A percentile compares a stretch with the other conserved stretches of the same genome.
phyloP scores from a whole-genome alignment of 495 filamentous ascomycete species.

The Penicillium herquei region DNA sequence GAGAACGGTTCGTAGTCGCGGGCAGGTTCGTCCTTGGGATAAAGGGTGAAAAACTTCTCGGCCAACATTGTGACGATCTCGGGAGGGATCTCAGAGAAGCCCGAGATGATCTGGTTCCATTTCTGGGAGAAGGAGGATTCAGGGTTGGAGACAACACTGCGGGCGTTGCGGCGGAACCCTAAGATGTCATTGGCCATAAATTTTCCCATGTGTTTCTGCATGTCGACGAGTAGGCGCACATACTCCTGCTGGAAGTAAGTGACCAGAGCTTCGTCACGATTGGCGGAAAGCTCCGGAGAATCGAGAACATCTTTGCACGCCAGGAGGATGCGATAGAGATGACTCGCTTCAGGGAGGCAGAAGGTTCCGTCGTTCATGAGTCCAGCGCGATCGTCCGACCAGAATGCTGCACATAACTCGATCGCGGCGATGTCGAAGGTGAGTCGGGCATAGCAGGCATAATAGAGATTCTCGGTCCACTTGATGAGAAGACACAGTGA shows the following conservation, averaged over 20 bases:
- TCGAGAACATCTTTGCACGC: slow-evolving; percentile 36
- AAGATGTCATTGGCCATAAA: slow-evolving; percentile 23
- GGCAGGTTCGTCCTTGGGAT: slow-evolving; percentile 9
- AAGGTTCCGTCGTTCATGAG: neutral
- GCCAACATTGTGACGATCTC: slow-evolving; percentile 31
- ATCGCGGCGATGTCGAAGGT: slow-evolving; percentile 37
- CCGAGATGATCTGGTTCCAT: slow-evolving; percentile 27
- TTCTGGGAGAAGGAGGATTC: slow-evolving; percentile 25
- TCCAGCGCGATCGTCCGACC: too few relatives aligned
- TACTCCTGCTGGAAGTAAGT: slow-evolving; percentile 26
- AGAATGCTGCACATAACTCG: slow-evolving; percentile 26
- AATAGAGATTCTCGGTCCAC: slow-evolving; percentile 35
- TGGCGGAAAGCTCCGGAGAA: slow-evolving; percentile 22
- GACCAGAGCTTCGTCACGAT: slow-evolving; percentile 23
- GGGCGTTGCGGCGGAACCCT: slow-evolving; percentile 33
- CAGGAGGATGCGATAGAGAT: slow-evolving; percentile 33
- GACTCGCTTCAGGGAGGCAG: slow-evolving; percentile 30
- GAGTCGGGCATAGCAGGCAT: slow-evolving; percentile 35
- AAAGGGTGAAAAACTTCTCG: slow-evolving; percentile 34
- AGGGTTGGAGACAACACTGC: slow-evolving; percentile 17
- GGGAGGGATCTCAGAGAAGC: slow-evolving; percentile 25
- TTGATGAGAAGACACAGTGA: slow-evolving; percentile 29
- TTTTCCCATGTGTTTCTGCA: slow-evolving; percentile 2
- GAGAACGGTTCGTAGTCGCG: too few relatives aligned
- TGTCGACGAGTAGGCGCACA: slow-evolving; percentile 18